Conservation (phyloP, 192 early-diverging fungal species). For the Geranomyces michiganensis region DNA sequence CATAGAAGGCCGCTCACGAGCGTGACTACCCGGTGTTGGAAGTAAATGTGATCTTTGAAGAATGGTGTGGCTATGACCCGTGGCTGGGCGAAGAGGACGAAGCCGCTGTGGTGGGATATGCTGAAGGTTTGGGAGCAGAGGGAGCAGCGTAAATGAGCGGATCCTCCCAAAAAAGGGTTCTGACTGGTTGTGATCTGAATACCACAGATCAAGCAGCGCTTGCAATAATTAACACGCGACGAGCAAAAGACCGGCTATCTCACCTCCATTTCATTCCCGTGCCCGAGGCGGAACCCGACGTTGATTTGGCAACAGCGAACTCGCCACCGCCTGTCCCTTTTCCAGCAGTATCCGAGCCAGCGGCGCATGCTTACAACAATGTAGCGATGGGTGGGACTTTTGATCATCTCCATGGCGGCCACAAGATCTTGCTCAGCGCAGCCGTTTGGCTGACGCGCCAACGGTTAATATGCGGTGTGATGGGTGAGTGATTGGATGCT, state of each 20-base stretch:
- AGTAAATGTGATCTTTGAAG: slow-evolving; percentile 61
- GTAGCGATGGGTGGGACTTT: slow-evolving; percentile 93
- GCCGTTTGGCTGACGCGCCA: slow-evolving; percentile 69
- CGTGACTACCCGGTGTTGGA: slow-evolving; percentile 49
- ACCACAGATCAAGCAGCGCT: slow-evolving; percentile 24
- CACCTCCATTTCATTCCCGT: slow-evolving; percentile 13
- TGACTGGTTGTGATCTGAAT: no score
- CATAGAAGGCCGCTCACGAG: slow-evolving; percentile 48
- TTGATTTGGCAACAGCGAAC: background rate
- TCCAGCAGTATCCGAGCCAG: background rate
- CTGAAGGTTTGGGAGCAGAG: slow-evolving; percentile 38
- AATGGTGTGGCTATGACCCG: slow-evolving; percentile 62
- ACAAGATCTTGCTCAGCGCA: slow-evolving; percentile 89
- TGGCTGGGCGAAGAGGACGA: slow-evolving; percentile 37
- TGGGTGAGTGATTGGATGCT: slow-evolving; percentile 64
- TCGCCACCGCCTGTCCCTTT: no score
- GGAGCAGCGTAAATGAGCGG: no score
- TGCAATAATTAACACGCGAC: slow-evolving; percentile 19
- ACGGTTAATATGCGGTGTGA: slow-evolving; percentile 71
- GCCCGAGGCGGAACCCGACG: background rate
- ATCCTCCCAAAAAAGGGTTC: no score
- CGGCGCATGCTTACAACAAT: slow-evolving; percentile 43
- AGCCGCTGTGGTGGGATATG: slow-evolving; percentile 47
- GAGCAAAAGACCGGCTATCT: slow-evolving; percentile 19
- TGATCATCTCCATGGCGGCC: slow-evolving; percentile 94